Evolutionary conservation across 352 stramenopile genomes (phyloP).

Genomic region (Phytophthora rubi): DNA sequence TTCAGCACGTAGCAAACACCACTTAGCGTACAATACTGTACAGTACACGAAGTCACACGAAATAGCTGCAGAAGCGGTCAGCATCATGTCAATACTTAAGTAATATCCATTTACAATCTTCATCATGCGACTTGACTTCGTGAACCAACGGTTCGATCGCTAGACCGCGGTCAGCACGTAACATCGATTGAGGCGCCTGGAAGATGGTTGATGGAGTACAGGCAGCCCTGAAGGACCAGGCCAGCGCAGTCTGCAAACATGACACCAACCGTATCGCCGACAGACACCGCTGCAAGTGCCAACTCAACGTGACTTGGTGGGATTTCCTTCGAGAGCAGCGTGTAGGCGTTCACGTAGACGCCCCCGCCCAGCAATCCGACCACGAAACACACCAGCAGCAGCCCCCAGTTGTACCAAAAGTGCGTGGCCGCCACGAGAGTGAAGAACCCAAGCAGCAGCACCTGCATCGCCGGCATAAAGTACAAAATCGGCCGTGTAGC

Average conservation of each 20-base stretch:
- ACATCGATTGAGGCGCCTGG: constrained; percentile 68
- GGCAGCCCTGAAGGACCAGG: constrained; percentile 91
- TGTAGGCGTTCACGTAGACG: constrained; percentile 94
- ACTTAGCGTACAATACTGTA: too few species aligned
- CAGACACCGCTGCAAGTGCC: constrained; percentile 86
- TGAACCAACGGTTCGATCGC: too few species aligned
- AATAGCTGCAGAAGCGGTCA: too few species aligned
- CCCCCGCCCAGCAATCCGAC: constrained; percentile 89
- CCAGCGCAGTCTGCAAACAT: constrained; percentile 89
- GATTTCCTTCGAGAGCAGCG: constrained; percentile 86
- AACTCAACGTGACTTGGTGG: constrained; percentile 80
- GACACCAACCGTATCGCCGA: constrained; percentile 91
- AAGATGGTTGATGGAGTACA: constrained; percentile 88
- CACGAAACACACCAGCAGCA: constrained; percentile 85
- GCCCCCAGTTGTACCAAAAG: constrained; percentile 87
- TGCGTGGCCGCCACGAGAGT: constrained; percentile 79
- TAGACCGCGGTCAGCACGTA: constrained; percentile 43
- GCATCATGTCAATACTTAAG: too few species aligned
- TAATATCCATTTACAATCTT: too few species aligned
- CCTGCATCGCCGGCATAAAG: constrained; percentile 90
- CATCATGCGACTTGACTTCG: too few species aligned
- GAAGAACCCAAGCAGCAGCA: constrained; percentile 89
- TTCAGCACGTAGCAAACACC: too few species aligned
- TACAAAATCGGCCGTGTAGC: constrained; percentile 81
- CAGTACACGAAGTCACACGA: too few species aligned